phyloP scores from a whole-genome alignment of 805 yeast genomes.

The Sugiyamaella americana region DNA sequence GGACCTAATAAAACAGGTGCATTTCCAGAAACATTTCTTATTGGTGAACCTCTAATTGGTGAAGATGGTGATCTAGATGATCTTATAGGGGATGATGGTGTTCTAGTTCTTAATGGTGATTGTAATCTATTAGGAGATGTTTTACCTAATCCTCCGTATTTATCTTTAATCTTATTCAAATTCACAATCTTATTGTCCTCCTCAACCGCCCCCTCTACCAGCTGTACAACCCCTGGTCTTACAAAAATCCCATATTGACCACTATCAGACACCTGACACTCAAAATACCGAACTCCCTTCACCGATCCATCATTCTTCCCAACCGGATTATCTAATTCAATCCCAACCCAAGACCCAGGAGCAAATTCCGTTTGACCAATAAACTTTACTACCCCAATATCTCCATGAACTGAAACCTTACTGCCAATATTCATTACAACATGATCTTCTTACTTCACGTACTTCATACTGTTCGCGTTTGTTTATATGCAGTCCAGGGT shows the following conservation, averaged over 20 bases:
- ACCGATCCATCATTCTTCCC: constrained; percentile 83
- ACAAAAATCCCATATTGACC: constrained; percentile 69
- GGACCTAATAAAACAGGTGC: background rate
- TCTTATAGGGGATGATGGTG: background rate
- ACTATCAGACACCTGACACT: constrained; percentile 31
- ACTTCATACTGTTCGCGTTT: too few species aligned
- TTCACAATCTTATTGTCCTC: background rate
- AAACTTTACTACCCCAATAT: constrained; percentile 42
- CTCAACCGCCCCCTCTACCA: constrained; percentile 41
- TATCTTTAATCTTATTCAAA: background rate
- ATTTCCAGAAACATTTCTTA: background rate
- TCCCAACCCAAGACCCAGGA: constrained; percentile 63
- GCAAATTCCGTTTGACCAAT: constrained; percentile 57
- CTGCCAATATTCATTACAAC: background rate
- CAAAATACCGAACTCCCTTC: constrained; percentile 54
- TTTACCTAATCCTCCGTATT: background rate
- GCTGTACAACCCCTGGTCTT: constrained; percentile 58
- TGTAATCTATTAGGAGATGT: background rate
- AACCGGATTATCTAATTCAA: constrained; percentile 73
- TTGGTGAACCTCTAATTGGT: background rate
- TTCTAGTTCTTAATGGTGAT: background rate
- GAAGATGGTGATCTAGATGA: background rate
- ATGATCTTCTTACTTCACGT: too few species aligned
- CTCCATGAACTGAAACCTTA: background rate
- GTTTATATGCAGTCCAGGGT: too few species aligned